Percentiles rank a stretch among this genome's conserved stretches.
Conservation (phyloP, 2,329 filamentous ascomycete genomes). For the Cryphonectria carpinicola region DNA sequence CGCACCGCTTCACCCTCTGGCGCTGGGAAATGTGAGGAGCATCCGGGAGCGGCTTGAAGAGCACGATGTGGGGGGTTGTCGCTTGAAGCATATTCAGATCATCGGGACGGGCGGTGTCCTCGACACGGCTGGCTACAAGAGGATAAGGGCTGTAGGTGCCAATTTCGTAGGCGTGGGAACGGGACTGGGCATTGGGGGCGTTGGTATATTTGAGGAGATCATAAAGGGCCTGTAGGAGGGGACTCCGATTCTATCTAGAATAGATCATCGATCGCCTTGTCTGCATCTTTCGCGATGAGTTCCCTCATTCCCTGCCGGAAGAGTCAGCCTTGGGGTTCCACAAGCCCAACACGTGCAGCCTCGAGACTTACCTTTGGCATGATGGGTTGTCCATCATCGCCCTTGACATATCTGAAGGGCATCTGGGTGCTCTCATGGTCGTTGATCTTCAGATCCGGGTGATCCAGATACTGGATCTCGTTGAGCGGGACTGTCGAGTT, state of each 20-base stretch:
- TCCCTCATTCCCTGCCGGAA: conserved; percentile 84
- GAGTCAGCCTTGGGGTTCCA: conserved; percentile 32
- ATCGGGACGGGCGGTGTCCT: conserved; percentile 76
- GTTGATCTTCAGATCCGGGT: conserved; percentile 87
- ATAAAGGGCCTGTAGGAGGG: conserved; percentile 26
- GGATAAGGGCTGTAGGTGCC: conserved; percentile 72
- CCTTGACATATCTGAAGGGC: conserved; percentile 95
- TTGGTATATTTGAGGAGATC: conserved; percentile 66
- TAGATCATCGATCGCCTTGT: conserved; percentile 87
- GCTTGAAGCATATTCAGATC: conserved; percentile 59
- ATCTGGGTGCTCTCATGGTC: conserved; percentile 94
- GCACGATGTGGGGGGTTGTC: conserved; percentile 36
- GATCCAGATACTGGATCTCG: conserved; percentile 81
- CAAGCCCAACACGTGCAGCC: background rate
- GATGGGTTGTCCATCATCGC: conserved; percentile 73
- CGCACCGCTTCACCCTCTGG: conserved; percentile 71
- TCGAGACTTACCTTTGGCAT: conserved; percentile 78
- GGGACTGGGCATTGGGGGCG: conserved; percentile 66
- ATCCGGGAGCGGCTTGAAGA: conserved; percentile 64
- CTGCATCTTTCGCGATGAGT: conserved; percentile 88
- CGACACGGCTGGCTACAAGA: conserved; percentile 62
- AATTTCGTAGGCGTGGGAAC: conserved; percentile 70
- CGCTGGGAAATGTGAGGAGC: conserved; percentile 74
- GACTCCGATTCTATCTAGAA: conserved; percentile 52
- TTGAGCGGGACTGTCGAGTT: conserved; percentile 68